These are phyloP conservation scores for Hypoxylon crocopeplum DNA, from an alignment of 495 filamentous ascomycete species.

Conservation along the genomic window DNA sequence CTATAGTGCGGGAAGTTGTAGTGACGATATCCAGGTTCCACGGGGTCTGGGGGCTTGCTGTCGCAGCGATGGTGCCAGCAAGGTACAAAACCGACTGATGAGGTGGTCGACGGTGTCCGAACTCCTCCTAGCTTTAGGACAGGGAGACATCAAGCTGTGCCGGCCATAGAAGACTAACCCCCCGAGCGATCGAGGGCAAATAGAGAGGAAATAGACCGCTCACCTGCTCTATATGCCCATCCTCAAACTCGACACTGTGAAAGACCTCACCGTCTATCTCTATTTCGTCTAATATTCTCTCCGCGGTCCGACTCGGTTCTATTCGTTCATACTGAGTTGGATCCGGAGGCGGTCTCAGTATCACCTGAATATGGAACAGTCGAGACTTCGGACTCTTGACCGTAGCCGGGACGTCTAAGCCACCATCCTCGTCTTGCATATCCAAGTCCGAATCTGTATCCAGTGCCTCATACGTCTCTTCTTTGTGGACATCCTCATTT, in stretches of 20 bases:
- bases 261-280: slow-evolving; percentile 17
- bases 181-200: background rate
- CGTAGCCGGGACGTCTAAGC: no score
- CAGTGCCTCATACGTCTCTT: background rate
- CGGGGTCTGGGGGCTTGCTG: no score
- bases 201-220: slow-evolving; percentile 16
- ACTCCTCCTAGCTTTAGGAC: no score
- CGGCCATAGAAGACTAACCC: no score
- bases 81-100: no score
- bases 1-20: no score
- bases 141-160: no score
- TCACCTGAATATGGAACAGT: slow-evolving; percentile 20
- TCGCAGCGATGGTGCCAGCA: no score
- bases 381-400: background rate
- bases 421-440: background rate
- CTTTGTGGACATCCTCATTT: slow-evolving; percentile 4
- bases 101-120: no score
- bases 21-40: no score
- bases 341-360: slow-evolving; percentile 29
- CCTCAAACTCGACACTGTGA: slow-evolving; percentile 42
- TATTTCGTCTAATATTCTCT: slow-evolving; percentile 21
- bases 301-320: slow-evolving; percentile 17
- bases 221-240: slow-evolving; percentile 37
- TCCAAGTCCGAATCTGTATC: background rate
- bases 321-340: slow-evolving; percentile 28